phyloP scores from a whole-genome alignment of 495 filamentous ascomycete genomes.

The Schizothecium vesticola region DNA sequence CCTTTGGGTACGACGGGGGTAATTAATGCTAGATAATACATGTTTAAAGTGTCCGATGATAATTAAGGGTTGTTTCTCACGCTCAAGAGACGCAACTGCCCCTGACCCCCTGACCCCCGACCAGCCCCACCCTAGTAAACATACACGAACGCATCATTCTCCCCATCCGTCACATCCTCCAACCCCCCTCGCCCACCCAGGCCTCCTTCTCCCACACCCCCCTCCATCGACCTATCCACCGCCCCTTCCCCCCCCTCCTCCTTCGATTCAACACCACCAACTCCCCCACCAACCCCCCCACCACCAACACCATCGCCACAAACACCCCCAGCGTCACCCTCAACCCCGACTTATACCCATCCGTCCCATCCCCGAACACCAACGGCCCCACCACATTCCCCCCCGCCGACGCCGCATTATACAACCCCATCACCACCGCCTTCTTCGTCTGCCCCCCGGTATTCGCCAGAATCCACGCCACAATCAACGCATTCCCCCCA shows the following conservation, averaged over 20 bases:
- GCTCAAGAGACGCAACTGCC: no score
- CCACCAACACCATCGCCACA: constrained; percentile 43
- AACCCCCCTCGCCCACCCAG: neutral
- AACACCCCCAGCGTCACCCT: constrained; percentile 54
- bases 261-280: constrained; percentile 49
- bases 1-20: neutral
- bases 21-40: neutral
- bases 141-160: neutral
- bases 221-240: neutral
- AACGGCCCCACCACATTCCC: constrained; percentile 67
- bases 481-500: constrained; percentile 44
- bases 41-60: neutral
- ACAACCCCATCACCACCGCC: constrained; percentile 52
- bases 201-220: no score
- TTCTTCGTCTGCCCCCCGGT: constrained; percentile 72
- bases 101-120: neutral
- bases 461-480: constrained; percentile 50
- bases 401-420: constrained; percentile 54
- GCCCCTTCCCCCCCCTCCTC: constrained; percentile 49
- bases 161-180: neutral
- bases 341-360: constrained; percentile 53
- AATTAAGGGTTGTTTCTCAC: no score
- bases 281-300: constrained; percentile 47
- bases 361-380: constrained; percentile 56
- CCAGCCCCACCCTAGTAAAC: neutral